Base-by-base conservation (phyloP, 2,329 filamentous ascomycete species). In the Cladorrhinum sp. region DNA sequence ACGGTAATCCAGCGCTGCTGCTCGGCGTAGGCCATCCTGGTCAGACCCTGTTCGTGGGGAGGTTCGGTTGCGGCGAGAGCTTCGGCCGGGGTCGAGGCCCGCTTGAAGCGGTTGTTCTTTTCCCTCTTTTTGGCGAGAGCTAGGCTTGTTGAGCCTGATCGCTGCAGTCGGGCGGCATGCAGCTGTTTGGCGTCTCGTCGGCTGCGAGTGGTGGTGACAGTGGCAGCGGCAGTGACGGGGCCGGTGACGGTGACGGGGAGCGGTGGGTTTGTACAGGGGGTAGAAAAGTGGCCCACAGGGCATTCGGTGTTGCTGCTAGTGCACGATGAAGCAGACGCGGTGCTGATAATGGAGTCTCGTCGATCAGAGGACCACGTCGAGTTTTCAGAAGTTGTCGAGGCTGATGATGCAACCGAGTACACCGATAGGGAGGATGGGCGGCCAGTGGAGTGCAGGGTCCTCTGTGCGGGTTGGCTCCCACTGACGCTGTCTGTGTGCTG, bases 1-100 rank as follows among this genome's bases (percentile, higher is more conserved):
- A 96, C 92, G 72, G 81, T 86, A 69, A 89, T 83, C 86, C 86
- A 89, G 74, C 82, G 80, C 74, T 87, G 83, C 76, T 88, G 83
- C 73, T 86, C 84, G 66, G 81, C 77, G 73, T 79, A 85, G 60
- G 83, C 85, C 85, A 88, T 88, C 74, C 79, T 87, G 70, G 76
- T 76, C 65, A 81, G 73, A 65, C 74, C 77, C 68, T 77, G 78
- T 66, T 83, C 80, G 74, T 79, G 78, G 70, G 76, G 73, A 67
- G 78, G 76, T 70, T 80, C 77, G 67, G 77, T 69, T 65, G 77
- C 75, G 68, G 75, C 73, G 66, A 80, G 75, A 65, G 76, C 74
- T 72, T 77, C 75, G 60, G 63, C 75, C 73, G 67, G 75, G 58
- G 59, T 67, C 72, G 57, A 68, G 67, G 59, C 73, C 61, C 73